A percentile compares a stretch with the other conserved stretches of the same genome.
phyloP scores from a whole-genome alignment of 768 basidiomycete genomes.

The Lentinula aciculospora region DNA sequence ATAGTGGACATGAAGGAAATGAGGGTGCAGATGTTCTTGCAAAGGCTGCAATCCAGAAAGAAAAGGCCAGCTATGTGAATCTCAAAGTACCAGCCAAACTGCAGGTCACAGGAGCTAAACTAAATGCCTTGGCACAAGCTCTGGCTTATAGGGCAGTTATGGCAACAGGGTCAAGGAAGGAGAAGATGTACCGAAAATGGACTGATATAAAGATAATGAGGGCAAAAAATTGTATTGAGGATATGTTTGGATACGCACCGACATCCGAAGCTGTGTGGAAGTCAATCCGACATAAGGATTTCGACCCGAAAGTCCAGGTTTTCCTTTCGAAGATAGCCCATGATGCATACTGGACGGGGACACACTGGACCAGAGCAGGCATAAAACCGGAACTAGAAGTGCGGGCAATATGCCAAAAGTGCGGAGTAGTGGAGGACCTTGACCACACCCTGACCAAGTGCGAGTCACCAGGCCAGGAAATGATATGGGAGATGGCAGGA shows the following conservation, averaged over 20 bases:
- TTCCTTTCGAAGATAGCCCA: slow-evolving; percentile 16
- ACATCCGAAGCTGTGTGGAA: background rate
- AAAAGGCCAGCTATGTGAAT: slow-evolving; percentile 5
- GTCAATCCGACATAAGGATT: slow-evolving; percentile 1
- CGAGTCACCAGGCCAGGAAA: slow-evolving; percentile 11
- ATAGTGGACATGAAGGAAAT: slow-evolving; percentile 14
- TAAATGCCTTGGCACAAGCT: slow-evolving; percentile 13
- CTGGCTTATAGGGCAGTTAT: slow-evolving; percentile 9
- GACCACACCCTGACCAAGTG: slow-evolving; percentile 23
- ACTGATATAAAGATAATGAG: background rate
- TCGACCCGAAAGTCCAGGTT: background rate
- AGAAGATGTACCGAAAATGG: background rate
- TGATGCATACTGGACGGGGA: slow-evolving; percentile 14
- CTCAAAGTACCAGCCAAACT: background rate
- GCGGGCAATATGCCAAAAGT: slow-evolving; percentile 11
- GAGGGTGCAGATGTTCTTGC: slow-evolving; percentile 20
- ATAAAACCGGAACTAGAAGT: background rate
- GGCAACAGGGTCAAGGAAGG: background rate
- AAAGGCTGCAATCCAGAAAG: slow-evolving; percentile 9
- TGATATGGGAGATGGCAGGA: slow-evolving; percentile 16
- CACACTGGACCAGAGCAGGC: slow-evolving; percentile 10
- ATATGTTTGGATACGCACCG: background rate
- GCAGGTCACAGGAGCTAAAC: slow-evolving; percentile 11
- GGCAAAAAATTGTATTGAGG: background rate
- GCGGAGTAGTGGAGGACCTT: slow-evolving; percentile 16